Evolutionary conservation across 169 alveolate species (phyloP).

Genomic region (Plasmodium yoelii): DNA sequence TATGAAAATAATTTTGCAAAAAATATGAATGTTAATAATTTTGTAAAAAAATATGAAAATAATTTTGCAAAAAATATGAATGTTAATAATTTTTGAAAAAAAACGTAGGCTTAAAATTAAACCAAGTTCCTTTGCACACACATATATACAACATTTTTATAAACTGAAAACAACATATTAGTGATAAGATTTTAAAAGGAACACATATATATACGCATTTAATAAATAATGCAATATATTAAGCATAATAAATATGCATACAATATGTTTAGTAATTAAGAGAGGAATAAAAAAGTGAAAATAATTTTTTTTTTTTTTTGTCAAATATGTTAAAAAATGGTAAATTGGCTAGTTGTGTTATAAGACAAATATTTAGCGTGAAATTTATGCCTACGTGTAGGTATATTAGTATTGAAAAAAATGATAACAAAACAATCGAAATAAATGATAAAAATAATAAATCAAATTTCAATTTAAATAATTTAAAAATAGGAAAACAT

Average conservation of each 20-base stretch:
- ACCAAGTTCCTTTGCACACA: no score
- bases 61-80: no score
- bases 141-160: not conserved
- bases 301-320: constrained; percentile 13
- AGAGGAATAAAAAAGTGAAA: no score
- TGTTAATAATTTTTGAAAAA: no score
- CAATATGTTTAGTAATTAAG: no score
- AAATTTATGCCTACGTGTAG: not conserved
- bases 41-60: no score
- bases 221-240: not conserved
- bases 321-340: constrained; percentile 59
- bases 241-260: not conserved
- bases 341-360: constrained; percentile 26
- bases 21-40: no score
- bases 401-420: not conserved
- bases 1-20: no score
- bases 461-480: not conserved
- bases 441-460: not conserved
- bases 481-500: constrained; percentile 48
- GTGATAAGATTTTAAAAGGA: not conserved
- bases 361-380: constrained; percentile 13
- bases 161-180: not conserved
- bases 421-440: not conserved
- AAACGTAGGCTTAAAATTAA: no score
- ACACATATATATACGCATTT: not conserved